A percentile compares a stretch with the other conserved stretches of the same genome.
Evolutionary conservation across 371 early-diverging fungal species (phyloP).

Genomic region (Smittium culicis): DNA sequence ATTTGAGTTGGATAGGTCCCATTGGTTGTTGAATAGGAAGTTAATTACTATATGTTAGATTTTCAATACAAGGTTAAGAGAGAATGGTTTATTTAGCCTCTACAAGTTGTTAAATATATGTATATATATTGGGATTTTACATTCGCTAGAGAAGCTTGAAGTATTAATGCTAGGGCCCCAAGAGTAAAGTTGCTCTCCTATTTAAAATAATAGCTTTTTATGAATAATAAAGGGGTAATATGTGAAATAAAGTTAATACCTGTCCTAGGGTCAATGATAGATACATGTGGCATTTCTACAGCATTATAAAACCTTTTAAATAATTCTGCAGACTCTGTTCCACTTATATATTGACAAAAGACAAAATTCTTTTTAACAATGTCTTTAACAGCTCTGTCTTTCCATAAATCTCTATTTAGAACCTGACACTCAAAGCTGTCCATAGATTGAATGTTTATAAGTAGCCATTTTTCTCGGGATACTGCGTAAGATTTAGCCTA

Average conservation of each 20-base stretch:
- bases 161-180: not conserved
- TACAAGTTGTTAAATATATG: too few relatives aligned
- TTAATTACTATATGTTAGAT: not conserved
- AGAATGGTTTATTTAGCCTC: too few relatives aligned
- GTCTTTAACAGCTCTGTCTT: constrained; percentile 54
- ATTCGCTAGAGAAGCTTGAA: not conserved
- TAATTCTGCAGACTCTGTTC: constrained; percentile 52
- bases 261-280: constrained; percentile 79
- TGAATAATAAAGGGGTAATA: not conserved
- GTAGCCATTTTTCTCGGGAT: constrained; percentile 56
- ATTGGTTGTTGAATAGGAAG: not conserved
- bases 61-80: too few relatives aligned
- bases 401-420: constrained; percentile 88
- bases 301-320: constrained; percentile 61
- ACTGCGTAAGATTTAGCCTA: constrained; percentile 57
- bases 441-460: constrained; percentile 75
- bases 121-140: too few relatives aligned
- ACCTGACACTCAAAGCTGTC: constrained; percentile 75
- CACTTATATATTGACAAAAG: constrained; percentile 58
- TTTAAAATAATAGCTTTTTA: not conserved
- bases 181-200: not conserved
- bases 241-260: constrained; percentile 30
- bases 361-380: constrained; percentile 62
- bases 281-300: constrained; percentile 59
- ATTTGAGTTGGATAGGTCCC: not conserved